These are phyloP conservation scores for Volutella citrinella DNA, from an alignment of 2,329 filamentous ascomycete species.

Conservation along the genomic window DNA sequence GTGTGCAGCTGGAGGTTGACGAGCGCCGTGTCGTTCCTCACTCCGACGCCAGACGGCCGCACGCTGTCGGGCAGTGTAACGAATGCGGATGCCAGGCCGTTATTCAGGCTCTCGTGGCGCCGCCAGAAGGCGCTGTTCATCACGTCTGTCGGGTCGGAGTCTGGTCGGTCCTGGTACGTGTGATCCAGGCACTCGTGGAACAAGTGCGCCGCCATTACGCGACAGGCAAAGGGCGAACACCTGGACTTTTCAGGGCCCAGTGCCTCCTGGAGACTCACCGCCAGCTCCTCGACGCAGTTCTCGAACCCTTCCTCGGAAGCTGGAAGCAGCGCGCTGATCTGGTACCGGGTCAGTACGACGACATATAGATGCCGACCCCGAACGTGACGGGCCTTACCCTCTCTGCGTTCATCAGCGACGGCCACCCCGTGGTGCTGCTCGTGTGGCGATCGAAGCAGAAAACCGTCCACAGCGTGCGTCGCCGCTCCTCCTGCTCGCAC, in stretches of 20 bases:
- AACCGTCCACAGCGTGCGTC: constrained; percentile 76
- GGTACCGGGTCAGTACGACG: constrained; percentile 8
- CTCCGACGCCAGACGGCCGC: constrained; percentile 63
- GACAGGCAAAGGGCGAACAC: constrained; percentile 67
- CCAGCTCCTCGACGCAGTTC: constrained; percentile 57
- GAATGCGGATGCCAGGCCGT: constrained; percentile 69
- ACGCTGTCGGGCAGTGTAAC: constrained; percentile 70
- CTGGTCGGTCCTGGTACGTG: constrained; percentile 66
- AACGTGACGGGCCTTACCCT: too few species aligned
- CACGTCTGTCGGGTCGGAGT: constrained; percentile 48
- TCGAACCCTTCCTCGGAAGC: constrained; percentile 71
- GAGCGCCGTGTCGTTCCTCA: constrained; percentile 69
- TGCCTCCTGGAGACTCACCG: constrained; percentile 58
- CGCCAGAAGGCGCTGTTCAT: constrained; percentile 65
- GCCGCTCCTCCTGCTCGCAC: constrained; percentile 69
- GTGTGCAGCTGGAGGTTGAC: constrained; percentile 83
- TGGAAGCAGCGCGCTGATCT: constrained; percentile 73
- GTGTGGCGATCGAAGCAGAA: constrained; percentile 79
- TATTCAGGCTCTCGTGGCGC: constrained; percentile 74
- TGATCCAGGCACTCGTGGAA: constrained; percentile 72
- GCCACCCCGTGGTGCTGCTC: constrained; percentile 85
- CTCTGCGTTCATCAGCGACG: constrained; percentile 69
- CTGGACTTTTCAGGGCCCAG: constrained; percentile 45
- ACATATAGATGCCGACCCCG: too few species aligned
- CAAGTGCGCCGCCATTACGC: constrained; percentile 68